A percentile compares a stretch with the other conserved stretches of the same genome.
These are phyloP conservation scores for Aspergillus brunneoviolaceus DNA, from an alignment of 2,329 filamentous ascomycete species.

Conservation along the genomic window DNA sequence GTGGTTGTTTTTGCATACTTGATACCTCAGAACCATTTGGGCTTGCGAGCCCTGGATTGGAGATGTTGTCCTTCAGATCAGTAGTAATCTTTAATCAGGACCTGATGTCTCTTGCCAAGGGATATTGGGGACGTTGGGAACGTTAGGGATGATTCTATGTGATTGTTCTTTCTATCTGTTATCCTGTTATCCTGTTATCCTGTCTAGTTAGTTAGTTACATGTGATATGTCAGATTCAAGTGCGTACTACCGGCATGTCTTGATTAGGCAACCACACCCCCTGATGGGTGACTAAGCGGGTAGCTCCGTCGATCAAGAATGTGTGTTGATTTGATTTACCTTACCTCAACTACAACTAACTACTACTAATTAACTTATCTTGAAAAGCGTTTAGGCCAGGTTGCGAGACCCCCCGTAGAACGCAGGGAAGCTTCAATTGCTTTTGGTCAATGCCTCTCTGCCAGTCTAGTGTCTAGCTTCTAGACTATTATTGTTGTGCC, in stretches of 20 bases:
- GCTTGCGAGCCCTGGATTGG: background rate
- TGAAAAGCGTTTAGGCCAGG: too few species aligned
- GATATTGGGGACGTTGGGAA: background rate
- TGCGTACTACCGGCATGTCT: too few species aligned
- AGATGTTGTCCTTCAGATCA: background rate
- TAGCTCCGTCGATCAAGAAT: background rate
- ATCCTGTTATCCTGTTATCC: too few species aligned
- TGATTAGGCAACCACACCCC: background rate
- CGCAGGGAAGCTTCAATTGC: too few species aligned
- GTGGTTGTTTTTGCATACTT: slow-evolving; percentile 16
- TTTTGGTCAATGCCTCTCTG: too few species aligned
- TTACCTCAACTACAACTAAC: too few species aligned
- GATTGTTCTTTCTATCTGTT: too few species aligned
- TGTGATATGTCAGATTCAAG: background rate
- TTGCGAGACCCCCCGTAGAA: too few species aligned
- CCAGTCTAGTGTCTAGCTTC: too few species aligned
- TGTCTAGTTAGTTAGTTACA: background rate
- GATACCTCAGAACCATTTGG: slow-evolving; percentile 19
- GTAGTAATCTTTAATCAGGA: slow-evolving; percentile 6
- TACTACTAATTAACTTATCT: too few species aligned
- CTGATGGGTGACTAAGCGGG: slow-evolving; percentile 21
- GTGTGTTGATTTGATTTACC: too few species aligned
- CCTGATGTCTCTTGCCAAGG: background rate
- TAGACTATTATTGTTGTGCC: background rate
- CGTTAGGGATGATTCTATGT: too few species aligned